These are phyloP conservation scores for Boletus bicolor DNA, from an alignment of 768 basidiomycete genomes.

Conservation along the genomic window DNA sequence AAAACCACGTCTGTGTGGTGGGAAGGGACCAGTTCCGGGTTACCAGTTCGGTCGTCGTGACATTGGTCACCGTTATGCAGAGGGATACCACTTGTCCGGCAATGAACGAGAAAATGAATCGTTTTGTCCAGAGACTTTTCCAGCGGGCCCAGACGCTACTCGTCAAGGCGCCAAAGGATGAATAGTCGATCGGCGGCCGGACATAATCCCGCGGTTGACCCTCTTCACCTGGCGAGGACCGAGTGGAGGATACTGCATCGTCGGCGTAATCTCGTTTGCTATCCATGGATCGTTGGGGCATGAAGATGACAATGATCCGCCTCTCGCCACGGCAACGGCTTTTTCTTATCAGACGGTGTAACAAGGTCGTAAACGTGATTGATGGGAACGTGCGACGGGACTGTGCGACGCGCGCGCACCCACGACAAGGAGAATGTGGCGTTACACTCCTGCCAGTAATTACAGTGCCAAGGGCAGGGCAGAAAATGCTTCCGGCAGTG, in stretches of 20 bases:
- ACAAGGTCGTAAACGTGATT: not conserved
- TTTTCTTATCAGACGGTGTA: slow-evolving; percentile 12
- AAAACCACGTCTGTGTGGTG: slow-evolving; percentile 80
- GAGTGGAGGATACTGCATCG: slow-evolving; percentile 1
- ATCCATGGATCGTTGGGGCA: slow-evolving; percentile 23
- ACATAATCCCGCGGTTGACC: not conserved
- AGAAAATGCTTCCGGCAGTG: not conserved
- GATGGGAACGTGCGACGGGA: slow-evolving; percentile 1
- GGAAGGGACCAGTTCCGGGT: slow-evolving; percentile 67
- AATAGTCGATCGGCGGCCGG: slow-evolving; percentile 65
- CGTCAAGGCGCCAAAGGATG: slow-evolving; percentile 52
- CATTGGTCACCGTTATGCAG: slow-evolving; percentile 87
- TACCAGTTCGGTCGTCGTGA: slow-evolving; percentile 78
- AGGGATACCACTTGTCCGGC: slow-evolving; percentile 82
- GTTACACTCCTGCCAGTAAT: slow-evolving; percentile 12
- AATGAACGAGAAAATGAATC: slow-evolving; percentile 65
- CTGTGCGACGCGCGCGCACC: not conserved
- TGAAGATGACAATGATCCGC: not conserved
- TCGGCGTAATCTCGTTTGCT: slow-evolving; percentile 22
- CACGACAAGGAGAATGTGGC: slow-evolving; percentile 8
- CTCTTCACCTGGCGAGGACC: not conserved
- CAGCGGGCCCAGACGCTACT: slow-evolving; percentile 57
- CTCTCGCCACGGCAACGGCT: not conserved
- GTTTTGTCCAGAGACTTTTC: slow-evolving; percentile 74
- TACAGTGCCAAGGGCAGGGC: not conserved